phyloP scores from a whole-genome alignment of 1,139 yeast species.

The Geotrichum cucujoidarum region DNA sequence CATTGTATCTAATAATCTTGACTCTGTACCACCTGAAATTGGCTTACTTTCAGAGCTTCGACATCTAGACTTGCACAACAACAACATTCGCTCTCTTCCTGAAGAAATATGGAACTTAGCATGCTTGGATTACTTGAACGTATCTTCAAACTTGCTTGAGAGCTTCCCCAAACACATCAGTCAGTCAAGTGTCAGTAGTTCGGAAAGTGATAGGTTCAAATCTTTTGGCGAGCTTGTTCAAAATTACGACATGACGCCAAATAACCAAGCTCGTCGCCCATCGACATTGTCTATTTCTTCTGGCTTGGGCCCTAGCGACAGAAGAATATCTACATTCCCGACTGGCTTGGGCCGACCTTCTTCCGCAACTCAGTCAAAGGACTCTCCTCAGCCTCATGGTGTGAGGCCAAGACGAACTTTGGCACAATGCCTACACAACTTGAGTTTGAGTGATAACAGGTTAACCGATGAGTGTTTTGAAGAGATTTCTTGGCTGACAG shows the following conservation, averaged over 20 bases:
- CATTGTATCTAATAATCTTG: slow-evolving; percentile 68
- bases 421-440: slow-evolving; percentile 45
- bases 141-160: slow-evolving; percentile 73
- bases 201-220: slow-evolving; percentile 15
- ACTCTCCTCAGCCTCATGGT: background rate
- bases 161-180: slow-evolving; percentile 49
- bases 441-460: slow-evolving; percentile 78
- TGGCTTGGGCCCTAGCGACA: slow-evolving; percentile 14
- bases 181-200: slow-evolving; percentile 12
- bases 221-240: slow-evolving; percentile 11
- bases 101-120: slow-evolving; percentile 62
- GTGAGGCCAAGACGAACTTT: slow-evolving; percentile 21
- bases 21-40: slow-evolving; percentile 63
- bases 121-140: slow-evolving; percentile 57
- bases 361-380: background rate
- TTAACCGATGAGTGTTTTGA: slow-evolving; percentile 75
- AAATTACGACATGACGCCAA: background rate
- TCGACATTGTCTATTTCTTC: slow-evolving; percentile 25
- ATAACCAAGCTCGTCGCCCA: slow-evolving; percentile 20
- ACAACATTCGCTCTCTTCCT: slow-evolving; percentile 70
- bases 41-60: slow-evolving; percentile 59
- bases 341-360: background rate
- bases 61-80: slow-evolving; percentile 75
- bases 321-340: slow-evolving; percentile 6
- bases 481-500: slow-evolving; percentile 53